Base-by-base conservation (phyloP, 306 rosid species). In the Prunus kanzakura region DNA sequence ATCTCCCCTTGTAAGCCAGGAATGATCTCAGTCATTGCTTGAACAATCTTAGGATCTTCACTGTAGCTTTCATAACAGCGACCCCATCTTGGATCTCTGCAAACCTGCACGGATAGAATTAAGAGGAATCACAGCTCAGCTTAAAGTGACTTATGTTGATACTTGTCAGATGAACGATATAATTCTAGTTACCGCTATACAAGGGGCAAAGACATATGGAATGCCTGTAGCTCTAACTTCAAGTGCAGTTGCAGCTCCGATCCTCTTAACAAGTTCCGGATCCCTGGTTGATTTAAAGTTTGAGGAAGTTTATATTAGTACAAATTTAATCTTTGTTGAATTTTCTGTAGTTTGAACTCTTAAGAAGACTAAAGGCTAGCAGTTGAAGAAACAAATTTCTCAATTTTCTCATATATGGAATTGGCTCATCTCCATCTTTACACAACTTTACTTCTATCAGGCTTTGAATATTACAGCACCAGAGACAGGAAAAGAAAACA, bases 1-100 rank as follows among this genome's bases (percentile, higher is more conserved):
- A 84, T 64, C 4, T 84, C 83, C 27, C 88, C 88, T 66, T 84
- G 88, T 65, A 84, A 73, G 11, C 88, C 85, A 11, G 65, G 35
- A 25, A 84, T 75, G 16, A 81, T 78, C 67, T 84, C 69, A 5
- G 81, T 74, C 88, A 84, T 78, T 56, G 69, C 78, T 81, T 51
- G 80, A 35, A 81, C 82, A 49, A 81, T 49, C 11, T 69, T 77
- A 14, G 56, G 78, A 62, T 80, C 81, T 55, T 82, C 86, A 27
- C 83, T 82, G 47, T 82, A 82, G 72, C 86, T 83, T 79, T 83
- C 86, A 32, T 64, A 81, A 78, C 85, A 84, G 9, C 85, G 78
- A 32, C 85, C 87, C 87, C 85, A 84, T 63, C 87, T 81, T 60
- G 88, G 88, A 78, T 84, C 88, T 71, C 83, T 69, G 43, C 88